Evolutionary conservation across 2,329 filamentous ascomycete species (phyloP).

Genomic region (Colletotrichum musae): DNA sequence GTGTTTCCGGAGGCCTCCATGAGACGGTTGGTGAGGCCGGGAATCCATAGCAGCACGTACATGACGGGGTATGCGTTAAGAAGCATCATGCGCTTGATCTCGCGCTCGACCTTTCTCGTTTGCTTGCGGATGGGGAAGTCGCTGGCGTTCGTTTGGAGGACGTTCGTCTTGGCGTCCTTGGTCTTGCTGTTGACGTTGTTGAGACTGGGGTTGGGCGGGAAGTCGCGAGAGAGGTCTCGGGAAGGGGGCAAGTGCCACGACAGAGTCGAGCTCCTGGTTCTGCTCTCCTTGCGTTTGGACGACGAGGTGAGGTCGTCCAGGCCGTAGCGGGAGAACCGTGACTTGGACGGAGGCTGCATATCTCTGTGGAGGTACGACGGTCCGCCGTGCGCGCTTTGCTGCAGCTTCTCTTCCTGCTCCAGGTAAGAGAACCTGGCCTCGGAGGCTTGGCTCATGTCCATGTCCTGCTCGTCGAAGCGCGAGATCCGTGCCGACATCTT

Average conservation of each 20-base stretch:
- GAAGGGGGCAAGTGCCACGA: constrained; percentile 17
- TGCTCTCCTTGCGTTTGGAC: not conserved
- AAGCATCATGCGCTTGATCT: constrained; percentile 51
- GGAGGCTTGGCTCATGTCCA: constrained; percentile 36
- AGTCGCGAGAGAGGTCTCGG: constrained; percentile 23
- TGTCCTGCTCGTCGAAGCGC: constrained; percentile 28
- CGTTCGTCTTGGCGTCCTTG: not conserved
- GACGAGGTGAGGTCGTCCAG: constrained; percentile 1
- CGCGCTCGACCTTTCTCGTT: constrained; percentile 43
- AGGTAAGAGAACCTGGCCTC: constrained; percentile 38
- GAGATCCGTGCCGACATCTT: constrained; percentile 38
- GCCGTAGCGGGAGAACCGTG: constrained; percentile 9
- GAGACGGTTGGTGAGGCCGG: constrained; percentile 53
- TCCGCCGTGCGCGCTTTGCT: constrained; percentile 20
- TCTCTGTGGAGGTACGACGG: constrained; percentile 19
- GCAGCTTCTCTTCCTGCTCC: constrained; percentile 35
- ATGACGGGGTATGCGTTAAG: constrained; percentile 55
- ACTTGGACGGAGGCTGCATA: constrained; percentile 18
- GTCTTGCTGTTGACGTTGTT: constrained; percentile 13
- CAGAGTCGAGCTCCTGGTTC: constrained; percentile 20
- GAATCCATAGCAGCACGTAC: constrained; percentile 56
- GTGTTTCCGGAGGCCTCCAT: constrained; percentile 47
- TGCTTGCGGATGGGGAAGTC: constrained; percentile 42
- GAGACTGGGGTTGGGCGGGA: constrained; percentile 25
- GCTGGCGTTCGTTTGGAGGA: constrained; percentile 36